Evolutionary conservation across 306 rosid species (phyloP), one percentile per base, ranked within the genome.

Genomic region (Cicer cuneatum): DNA sequence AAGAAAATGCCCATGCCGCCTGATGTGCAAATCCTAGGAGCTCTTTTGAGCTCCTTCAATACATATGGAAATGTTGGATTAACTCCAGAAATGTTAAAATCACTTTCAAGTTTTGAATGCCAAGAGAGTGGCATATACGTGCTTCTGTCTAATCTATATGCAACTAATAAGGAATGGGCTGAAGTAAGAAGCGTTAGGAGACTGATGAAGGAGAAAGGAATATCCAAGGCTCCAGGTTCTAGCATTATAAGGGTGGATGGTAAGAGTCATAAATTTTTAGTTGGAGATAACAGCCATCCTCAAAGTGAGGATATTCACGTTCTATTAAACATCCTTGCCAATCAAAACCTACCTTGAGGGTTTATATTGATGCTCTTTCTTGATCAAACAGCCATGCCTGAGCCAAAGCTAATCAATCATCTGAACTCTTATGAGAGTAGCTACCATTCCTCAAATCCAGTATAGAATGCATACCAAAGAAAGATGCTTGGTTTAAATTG

Each of bases 1-100:
- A 86, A 76, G 70, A 78, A 82, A 61, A 90, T 92, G 98, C 88
- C 92, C 5, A 87, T 90, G 90, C 78, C 83, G 68, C 98, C 96
- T n/a, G 98, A 90, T 85, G 84, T 80, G 79, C 83, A 81, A 76
- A 92, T 90, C 51, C 75, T 88, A 79, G 98, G 96, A 69, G 86
- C 92, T 81, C 85, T 89, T 68, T 86, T 90, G 68, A 79, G 87
- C 14, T 85, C 90, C 63, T 89, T 84, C 66, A 86, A 75, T 69
- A 79, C 89, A 57, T 74, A 71, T 57, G 90, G 88, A 71, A 77
- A 85, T 54, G 66, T 77, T 14, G 89, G 82, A 66, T 86, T 87
- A 78, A 82, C 96, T 58, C 84, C 57, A 48, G 81, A 80, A 60
- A 74, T 83, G 75, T 82, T 86, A 58, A 87, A 87, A 54, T 68